Evolutionary conservation across 2,329 filamentous ascomycete genomes (phyloP).

Genomic region (Leptographium wingfieldii): DNA sequence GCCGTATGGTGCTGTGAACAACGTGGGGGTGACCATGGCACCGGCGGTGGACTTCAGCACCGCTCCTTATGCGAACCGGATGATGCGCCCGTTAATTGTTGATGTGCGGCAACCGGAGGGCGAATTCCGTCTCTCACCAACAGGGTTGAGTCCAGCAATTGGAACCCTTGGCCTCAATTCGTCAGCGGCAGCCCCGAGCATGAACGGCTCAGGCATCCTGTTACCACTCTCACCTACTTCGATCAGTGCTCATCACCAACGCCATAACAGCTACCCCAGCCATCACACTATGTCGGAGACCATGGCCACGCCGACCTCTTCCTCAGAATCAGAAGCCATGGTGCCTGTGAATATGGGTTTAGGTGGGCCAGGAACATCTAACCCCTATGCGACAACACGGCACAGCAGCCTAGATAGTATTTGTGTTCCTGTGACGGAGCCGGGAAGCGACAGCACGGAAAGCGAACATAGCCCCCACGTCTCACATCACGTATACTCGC

Average conservation of each 20-base stretch:
- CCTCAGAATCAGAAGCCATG: background rate
- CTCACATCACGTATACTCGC: slow-evolving; percentile 11
- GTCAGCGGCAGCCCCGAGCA: slow-evolving; percentile 22
- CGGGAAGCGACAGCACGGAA: background rate
- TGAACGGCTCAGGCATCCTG: slow-evolving; percentile 40
- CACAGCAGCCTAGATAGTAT: slow-evolving; percentile 32
- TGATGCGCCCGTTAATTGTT: slow-evolving; percentile 55
- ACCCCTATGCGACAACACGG: slow-evolving; percentile 33
- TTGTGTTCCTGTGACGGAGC: slow-evolving; percentile 14
- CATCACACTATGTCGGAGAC: slow-evolving; percentile 17
- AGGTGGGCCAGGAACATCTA: slow-evolving; percentile 29
- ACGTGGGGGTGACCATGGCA: slow-evolving; percentile 33
- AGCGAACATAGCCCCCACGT: background rate
- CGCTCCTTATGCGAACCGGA: slow-evolving; percentile 43
- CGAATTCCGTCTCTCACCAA: slow-evolving; percentile 48
- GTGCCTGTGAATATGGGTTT: background rate
- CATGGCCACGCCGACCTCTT: background rate
- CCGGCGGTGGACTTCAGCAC: slow-evolving; percentile 35
- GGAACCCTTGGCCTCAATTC: slow-evolving; percentile 53
- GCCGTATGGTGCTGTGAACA: slow-evolving; percentile 49
- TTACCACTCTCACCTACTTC: slow-evolving; percentile 44
- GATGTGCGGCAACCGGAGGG: slow-evolving; percentile 52
- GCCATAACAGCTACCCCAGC: slow-evolving; percentile 35
- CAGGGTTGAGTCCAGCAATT: slow-evolving; percentile 55
- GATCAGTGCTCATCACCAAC: slow-evolving; percentile 24